Percentiles rank a stretch among this genome's conserved stretches.
Conservation (phyloP, 495 filamentous ascomycete genomes). For the Wilcoxina mikolae region DNA sequence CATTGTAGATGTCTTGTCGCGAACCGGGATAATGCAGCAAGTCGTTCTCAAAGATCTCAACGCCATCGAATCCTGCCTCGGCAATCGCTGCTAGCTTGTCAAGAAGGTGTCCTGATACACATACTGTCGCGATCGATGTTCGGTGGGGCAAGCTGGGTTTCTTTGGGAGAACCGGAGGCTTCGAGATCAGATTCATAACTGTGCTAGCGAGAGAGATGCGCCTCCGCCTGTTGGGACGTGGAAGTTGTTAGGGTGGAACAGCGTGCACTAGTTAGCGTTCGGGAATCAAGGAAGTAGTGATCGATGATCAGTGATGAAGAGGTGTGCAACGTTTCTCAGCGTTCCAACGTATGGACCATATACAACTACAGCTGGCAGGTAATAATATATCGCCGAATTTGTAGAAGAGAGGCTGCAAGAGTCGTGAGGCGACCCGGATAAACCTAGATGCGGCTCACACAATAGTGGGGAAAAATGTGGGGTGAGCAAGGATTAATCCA, state of each 20-base stretch:
- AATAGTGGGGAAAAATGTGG: not conserved
- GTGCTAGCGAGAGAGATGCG: too few species aligned
- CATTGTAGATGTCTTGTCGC: slow-evolving; percentile 23
- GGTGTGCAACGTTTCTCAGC: too few species aligned
- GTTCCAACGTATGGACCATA: too few species aligned
- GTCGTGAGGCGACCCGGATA: not conserved
- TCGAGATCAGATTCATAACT: slow-evolving; percentile 8
- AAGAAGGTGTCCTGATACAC: slow-evolving; percentile 29
- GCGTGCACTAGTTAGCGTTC: too few species aligned
- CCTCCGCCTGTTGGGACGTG: too few species aligned
- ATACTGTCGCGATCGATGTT: slow-evolving; percentile 5
- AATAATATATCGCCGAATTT: not conserved
- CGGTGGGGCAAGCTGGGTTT: slow-evolving; percentile 7
- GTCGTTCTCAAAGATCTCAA: slow-evolving; percentile 73
- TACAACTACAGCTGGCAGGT: not conserved
- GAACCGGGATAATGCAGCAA: slow-evolving; percentile 32
- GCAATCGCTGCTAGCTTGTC: slow-evolving; percentile 52
- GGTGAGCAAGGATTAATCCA: not conserved
- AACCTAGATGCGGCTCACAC: not conserved
- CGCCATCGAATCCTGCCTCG: slow-evolving; percentile 49
- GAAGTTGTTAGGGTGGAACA: too few species aligned
- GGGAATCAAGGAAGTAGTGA: too few species aligned
- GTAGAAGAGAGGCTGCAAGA: too few species aligned
- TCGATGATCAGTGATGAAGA: too few species aligned
- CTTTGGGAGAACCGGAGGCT: not conserved